phyloP scores from a whole-genome alignment of 495 filamentous ascomycete genomes.

The Lentithecium fluviatile region DNA sequence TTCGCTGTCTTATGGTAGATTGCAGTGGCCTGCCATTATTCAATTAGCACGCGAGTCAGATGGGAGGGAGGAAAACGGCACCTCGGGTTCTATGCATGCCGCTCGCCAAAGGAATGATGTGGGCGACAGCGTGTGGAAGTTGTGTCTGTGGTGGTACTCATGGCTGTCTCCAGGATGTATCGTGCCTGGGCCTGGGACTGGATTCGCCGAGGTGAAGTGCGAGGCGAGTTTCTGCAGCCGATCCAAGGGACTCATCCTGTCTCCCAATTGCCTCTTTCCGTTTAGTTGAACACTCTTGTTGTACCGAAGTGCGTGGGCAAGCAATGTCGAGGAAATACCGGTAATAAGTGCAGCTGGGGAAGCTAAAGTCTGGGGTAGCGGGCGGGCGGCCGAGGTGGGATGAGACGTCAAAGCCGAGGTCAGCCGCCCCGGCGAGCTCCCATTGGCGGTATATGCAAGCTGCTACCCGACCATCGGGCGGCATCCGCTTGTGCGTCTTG shows the following conservation, averaged over 20 bases:
- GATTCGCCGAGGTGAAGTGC: slow-evolving; percentile 54
- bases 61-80: slow-evolving; percentile 38
- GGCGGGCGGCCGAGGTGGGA: slow-evolving; percentile 6
- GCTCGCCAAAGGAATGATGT: slow-evolving; percentile 88
- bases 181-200: slow-evolving; percentile 36
- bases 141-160: slow-evolving; percentile 52
- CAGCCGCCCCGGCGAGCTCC: not conserved
- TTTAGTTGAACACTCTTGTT: no score
- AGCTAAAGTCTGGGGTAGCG: not conserved
- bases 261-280: not conserved
- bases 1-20: slow-evolving; percentile 88
- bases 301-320: no score
- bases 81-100: slow-evolving; percentile 85
- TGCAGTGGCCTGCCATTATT: slow-evolving; percentile 60
- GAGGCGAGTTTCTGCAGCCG: slow-evolving; percentile 62
- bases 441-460: not conserved
- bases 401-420: slow-evolving; percentile 21
- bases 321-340: no score
- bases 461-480: no score
- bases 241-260: slow-evolving; percentile 25
- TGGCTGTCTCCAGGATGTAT: slow-evolving; percentile 37
- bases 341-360: not conserved
- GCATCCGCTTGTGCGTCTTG: no score
- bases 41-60: not conserved
- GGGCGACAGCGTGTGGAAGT: slow-evolving; percentile 80